These are phyloP conservation scores for Trichoderma harzianum DNA, from an alignment of 2,329 filamentous ascomycete genomes.

Conservation along the genomic window DNA sequence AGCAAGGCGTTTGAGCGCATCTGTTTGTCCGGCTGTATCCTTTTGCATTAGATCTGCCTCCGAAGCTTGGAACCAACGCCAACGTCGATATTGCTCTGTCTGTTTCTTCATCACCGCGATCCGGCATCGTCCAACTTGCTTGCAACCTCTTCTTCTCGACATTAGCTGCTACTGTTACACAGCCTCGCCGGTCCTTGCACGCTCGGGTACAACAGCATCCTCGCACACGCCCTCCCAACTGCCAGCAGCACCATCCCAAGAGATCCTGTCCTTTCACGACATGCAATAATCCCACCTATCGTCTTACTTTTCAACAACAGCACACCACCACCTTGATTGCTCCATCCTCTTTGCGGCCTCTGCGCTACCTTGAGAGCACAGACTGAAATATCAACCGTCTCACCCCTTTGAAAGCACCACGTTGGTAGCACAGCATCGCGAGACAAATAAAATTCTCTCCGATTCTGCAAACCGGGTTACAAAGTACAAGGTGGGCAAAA, in stretches of 20 bases:
- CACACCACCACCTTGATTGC: constrained; percentile 2
- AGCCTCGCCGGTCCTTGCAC: constrained; percentile 10
- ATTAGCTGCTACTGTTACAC: constrained; percentile 9
- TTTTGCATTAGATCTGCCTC: background rate
- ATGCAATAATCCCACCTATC: constrained; percentile 23
- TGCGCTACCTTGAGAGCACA: constrained; percentile 1
- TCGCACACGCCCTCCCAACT: constrained; percentile 13
- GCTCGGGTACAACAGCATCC: constrained; percentile 13
- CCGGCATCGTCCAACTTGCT: background rate
- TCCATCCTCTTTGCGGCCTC: background rate
- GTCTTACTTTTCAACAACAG: background rate
- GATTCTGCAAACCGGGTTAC: constrained; percentile 3
- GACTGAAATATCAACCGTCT: background rate
- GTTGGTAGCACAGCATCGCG: background rate
- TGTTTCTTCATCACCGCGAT: background rate
- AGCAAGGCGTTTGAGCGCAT: background rate
- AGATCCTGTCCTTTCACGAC: constrained; percentile 20
- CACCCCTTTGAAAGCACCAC: background rate
- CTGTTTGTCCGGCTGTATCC: background rate
- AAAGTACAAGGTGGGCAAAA: background rate
- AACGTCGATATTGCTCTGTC: background rate
- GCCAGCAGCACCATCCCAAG: constrained; percentile 15
- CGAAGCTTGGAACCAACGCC: background rate
- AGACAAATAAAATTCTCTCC: background rate
- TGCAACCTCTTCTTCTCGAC: background rate